A percentile compares a stretch with the other conserved stretches of the same genome.
Evolutionary conservation across 768 basidiomycete species (phyloP).

Genomic region (Coprinopsis cinerea): DNA sequence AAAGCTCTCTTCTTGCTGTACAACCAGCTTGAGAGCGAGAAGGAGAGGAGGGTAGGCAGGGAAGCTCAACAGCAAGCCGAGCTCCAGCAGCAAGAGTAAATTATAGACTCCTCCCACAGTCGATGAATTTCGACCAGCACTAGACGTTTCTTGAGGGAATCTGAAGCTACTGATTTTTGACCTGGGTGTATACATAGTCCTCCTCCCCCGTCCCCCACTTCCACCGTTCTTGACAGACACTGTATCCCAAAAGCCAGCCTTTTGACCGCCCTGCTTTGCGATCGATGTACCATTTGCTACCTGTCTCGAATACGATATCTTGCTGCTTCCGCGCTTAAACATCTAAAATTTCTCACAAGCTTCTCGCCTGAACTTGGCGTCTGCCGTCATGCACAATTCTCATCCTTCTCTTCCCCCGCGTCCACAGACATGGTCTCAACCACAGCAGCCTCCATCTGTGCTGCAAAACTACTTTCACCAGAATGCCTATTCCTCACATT

Average conservation of each 20-base stretch:
- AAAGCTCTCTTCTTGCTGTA: conserved; percentile 97
- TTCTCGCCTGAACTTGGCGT: neutral
- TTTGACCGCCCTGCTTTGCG: neutral
- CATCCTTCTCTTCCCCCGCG: conserved; percentile 3
- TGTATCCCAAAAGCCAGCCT: conserved; percentile 3
- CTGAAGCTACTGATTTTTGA: conserved; percentile 9
- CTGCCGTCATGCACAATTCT: conserved; percentile 1
- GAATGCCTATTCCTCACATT: conserved; percentile 39
- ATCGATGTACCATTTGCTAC: conserved; percentile 7
- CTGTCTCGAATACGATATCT: conserved; percentile 4
- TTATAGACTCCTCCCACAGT: neutral
- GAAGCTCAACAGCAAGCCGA: conserved; percentile 77
- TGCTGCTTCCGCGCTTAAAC: neutral
- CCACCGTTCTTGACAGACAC: conserved; percentile 6
- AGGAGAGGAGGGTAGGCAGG: conserved; percentile 85
- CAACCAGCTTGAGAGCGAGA: conserved; percentile 95
- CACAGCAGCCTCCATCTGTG: neutral
- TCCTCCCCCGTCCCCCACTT: neutral
- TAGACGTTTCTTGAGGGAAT: conserved; percentile 12
- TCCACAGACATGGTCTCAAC: conserved; percentile 9
- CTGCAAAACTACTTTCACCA: conserved; percentile 8
- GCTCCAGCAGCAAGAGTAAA: conserved; percentile 29
- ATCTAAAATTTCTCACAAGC: neutral
- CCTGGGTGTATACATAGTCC: conserved; percentile 10
- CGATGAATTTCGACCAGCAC: neutral